phyloP scores from a whole-genome alignment of 208 protist genomes.

The Acanthamoeba sp. region DNA sequence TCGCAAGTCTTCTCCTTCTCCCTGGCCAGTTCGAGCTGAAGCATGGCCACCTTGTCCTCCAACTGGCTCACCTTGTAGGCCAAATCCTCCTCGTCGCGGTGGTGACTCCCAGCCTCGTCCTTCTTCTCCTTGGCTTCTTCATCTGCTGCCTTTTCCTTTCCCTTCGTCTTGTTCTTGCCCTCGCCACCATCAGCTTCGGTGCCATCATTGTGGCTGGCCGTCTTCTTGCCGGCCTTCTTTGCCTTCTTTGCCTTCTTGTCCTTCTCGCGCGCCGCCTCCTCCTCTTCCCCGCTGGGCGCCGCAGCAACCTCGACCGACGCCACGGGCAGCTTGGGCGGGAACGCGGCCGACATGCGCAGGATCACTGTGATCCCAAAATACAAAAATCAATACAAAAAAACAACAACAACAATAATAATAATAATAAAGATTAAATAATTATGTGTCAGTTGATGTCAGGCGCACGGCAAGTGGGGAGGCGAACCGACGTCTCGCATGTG shows the following conservation, averaged over 20 bases:
- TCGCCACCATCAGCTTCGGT: neutral
- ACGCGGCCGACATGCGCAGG: neutral
- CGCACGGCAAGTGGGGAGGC: neutral
- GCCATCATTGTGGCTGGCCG: neutral
- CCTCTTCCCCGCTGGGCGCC: neutral
- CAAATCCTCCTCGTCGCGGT: neutral
- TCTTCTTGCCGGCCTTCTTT: neutral
- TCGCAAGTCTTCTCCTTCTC: neutral
- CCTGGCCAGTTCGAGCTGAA: neutral
- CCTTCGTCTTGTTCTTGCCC: neutral
- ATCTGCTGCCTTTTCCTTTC: neutral
- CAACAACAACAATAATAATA: too few relatives aligned
- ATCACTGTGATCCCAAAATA: neutral
- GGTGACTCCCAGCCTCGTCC: constrained; percentile 19
- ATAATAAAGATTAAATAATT: neutral
- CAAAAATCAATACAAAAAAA: neutral
- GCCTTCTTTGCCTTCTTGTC: constrained; percentile 6
- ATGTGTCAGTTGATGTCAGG: neutral
- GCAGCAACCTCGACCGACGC: neutral
- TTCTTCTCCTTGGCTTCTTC: neutral
- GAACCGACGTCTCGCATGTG: constrained; percentile 68
- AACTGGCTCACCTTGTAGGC: neutral
- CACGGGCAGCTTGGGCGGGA: neutral
- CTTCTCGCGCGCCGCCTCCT: neutral
- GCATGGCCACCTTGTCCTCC: constrained; percentile 38